Evolutionary conservation across 2,329 filamentous ascomycete genomes (phyloP), one percentile per base, ranked within the genome.

Genomic region (Cadophora malorum): DNA sequence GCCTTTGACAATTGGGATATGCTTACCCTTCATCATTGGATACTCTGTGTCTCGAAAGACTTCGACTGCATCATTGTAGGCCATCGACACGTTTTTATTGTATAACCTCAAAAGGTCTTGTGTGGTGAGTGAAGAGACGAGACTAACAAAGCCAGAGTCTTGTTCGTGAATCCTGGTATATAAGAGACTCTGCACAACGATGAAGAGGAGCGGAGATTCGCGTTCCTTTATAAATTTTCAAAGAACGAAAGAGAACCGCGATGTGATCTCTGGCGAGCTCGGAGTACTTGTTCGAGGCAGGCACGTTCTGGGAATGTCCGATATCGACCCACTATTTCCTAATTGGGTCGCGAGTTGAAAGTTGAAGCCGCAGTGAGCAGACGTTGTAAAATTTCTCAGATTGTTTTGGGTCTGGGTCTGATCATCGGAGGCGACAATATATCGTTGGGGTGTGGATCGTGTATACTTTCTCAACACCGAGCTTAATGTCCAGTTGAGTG

Each of bases 11-110:
- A 4, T 41, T 23, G 21, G 38, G 28, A 25, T 47, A 16, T 61
- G 68, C 75, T 67, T 73, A 90, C 90, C 88, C 80, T 84, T 81
- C 56, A 92, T 81, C 88, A 90, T 90, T 23, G 90, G 90, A 77
- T 87, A 92, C 73, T 92, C 89, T 23, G 76, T 76, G 14, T 83
- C 79, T 68, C 89, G 83, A 47, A 91, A 81, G 19, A 76, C 75
- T 75, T 91, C 88, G 19, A 92, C 83, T 19, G 79, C 79, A 64
- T 78, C 76, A 76, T 91, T 87, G 76, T 92, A 92, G 23, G 70
- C 58, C 64, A 66, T 66, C 21, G 25, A 50, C n/a, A 19, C 12
- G 23, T 8, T 4, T 0, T 8, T 10, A 25, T 33, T 16, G 14
- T 33, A 10, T 9, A n/a, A 49, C 7, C 38, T 28, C 6, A 21